These are phyloP conservation scores for Hypoxylon sp. DNA, from an alignment of 2,329 filamentous ascomycete species.

Conservation along the genomic window DNA sequence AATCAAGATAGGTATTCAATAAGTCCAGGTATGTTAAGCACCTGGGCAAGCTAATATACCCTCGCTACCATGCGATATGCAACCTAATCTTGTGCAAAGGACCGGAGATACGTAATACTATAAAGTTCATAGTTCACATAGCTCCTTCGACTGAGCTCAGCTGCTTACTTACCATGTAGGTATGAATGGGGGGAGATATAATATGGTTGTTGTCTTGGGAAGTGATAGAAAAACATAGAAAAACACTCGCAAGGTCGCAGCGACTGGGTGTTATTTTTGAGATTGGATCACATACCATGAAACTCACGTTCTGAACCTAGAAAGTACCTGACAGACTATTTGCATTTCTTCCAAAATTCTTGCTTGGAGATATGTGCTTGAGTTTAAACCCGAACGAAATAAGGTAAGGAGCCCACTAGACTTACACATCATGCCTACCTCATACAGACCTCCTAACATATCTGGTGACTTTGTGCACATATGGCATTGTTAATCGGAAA, in stretches of 20 bases:
- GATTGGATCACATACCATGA: neutral
- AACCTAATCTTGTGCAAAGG: neutral
- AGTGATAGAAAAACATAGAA: neutral
- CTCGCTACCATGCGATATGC: neutral
- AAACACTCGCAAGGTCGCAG: neutral
- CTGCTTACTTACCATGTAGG: no score
- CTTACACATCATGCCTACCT: neutral
- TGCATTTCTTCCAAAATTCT: neutral
- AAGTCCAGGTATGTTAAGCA: neutral
- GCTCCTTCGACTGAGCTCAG: neutral
- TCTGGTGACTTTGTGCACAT: neutral
- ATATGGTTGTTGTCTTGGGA: neutral
- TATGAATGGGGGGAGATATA: neutral
- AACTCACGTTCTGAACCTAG: neutral
- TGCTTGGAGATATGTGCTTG: neutral
- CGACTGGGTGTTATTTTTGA: no score
- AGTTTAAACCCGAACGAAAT: neutral
- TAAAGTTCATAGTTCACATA: neutral
- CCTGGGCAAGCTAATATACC: neutral
- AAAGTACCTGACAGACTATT: neutral
- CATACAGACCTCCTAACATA: neutral
- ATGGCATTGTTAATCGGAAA: no score
- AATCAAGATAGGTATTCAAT: neutral
- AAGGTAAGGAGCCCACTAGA: neutral
- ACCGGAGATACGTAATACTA: neutral